These are phyloP conservation scores for Ajuga chamaepitys DNA, from an alignment of 257 asterid genomes.

Conservation along the genomic window DNA sequence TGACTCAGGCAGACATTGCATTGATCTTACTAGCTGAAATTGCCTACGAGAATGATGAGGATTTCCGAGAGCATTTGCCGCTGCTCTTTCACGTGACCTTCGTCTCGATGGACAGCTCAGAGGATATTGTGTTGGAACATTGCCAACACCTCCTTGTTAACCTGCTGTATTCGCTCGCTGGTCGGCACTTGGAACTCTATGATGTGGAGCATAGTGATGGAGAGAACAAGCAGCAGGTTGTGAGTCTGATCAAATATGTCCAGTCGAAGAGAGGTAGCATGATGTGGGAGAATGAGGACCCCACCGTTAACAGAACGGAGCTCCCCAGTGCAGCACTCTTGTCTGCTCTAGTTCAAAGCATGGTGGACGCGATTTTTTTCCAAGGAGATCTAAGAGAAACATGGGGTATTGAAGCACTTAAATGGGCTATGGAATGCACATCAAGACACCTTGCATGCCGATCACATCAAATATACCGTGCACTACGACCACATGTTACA, in stretches of 20 bases:
- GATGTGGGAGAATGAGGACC: slow-evolving; percentile 99
- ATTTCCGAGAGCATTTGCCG: slow-evolving; percentile 95
- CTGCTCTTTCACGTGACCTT: slow-evolving; percentile 94
- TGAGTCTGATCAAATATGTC: slow-evolving; percentile 89
- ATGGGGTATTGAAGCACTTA: slow-evolving; percentile 97
- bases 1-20: slow-evolving; percentile 95
- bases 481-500: slow-evolving; percentile 82
- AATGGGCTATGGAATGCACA: slow-evolving; percentile 99
- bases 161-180: slow-evolving; percentile 93
- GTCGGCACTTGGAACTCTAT: slow-evolving; percentile 91
- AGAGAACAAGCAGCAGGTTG: slow-evolving; percentile 97
- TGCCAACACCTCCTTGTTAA: slow-evolving; percentile 97
- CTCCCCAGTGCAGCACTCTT: slow-evolving; percentile 96
- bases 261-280: slow-evolving; percentile 96
- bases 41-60: slow-evolving; percentile 99
- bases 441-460: slow-evolving; percentile 98
- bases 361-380: slow-evolving; percentile 98
- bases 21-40: slow-evolving; percentile 90
- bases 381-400: slow-evolving; percentile 99
- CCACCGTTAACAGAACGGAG: slow-evolving; percentile 77
- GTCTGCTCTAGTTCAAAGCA: slow-evolving; percentile 97
- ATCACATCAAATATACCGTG: slow-evolving; percentile 98
- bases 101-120: slow-evolving; percentile 99
- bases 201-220: slow-evolving; percentile 97
- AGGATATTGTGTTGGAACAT: slow-evolving; percentile 97